Base-by-base conservation (phyloP, 495 filamentous ascomycete species). In the Penicillium lagena region DNA sequence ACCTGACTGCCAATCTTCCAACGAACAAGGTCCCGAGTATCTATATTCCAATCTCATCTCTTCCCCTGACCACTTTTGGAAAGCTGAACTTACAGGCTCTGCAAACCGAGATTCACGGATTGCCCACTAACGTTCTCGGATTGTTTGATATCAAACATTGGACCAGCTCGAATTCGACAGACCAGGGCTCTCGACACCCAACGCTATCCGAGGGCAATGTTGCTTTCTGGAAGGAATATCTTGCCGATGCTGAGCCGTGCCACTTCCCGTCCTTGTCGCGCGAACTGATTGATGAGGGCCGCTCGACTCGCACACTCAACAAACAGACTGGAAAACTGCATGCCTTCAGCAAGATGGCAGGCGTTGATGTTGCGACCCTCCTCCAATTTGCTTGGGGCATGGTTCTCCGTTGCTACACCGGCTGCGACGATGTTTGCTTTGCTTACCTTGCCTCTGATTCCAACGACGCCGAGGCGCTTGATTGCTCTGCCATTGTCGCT, bases 1-100 rank as follows among this genome's bases (percentile, higher is more conserved):
- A 60, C 35, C 46, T 75, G 14, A 47, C 45, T 1, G 54, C 45
- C 27, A 39, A 40, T 2, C 47, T 69, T 12, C 61, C 71, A 11
- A 39, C 41, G 17, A 77, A 74, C 53, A 83, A 82, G 74, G 66
- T 83, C 9, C 82, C 82, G 10, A 68, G 72, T 15, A 66, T 72
- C 2, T 83, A 78, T 22, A 72, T 86, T 33, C 78, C 79, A 2
- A 59, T 83, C 4, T 57, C 62, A 10, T 53, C 66, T 13, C 65
- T 83, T 47, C 82, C 81, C 0, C 54, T 79, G 2, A 62, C 72
- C 7, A 52, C 68, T 0, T 73, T 71, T 12, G 75, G 77, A 7
- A 83, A 83, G 55, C 69, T 73, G 9, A 61, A 60, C 56, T 62
- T 36, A 15, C 56, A 51, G 55, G 40, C 27, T 10, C 37, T 69